phyloP scores from a whole-genome alignment of 345 rosid species.

The Acer yangbiense region DNA sequence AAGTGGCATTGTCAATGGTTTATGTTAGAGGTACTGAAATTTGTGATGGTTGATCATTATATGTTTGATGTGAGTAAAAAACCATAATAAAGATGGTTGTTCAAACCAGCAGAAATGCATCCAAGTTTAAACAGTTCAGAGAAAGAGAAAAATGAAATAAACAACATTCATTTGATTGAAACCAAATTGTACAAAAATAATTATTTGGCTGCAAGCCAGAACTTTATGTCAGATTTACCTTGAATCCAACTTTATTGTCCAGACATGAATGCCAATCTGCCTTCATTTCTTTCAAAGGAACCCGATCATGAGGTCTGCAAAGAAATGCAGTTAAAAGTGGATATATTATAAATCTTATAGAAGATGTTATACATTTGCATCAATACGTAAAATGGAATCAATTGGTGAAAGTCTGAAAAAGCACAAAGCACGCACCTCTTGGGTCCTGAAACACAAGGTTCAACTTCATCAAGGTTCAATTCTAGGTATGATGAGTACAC shows the following conservation, averaged over 20 bases:
- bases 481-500: constrained; percentile 83
- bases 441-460: constrained; percentile 97
- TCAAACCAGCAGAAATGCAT: not conserved
- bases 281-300: constrained; percentile 90
- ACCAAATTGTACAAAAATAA: constrained; percentile 6
- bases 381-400: constrained; percentile 1
- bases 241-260: constrained; percentile 86
- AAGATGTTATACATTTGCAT: constrained; percentile 2
- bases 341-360: not conserved
- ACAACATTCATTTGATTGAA: not conserved
- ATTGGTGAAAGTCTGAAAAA: not conserved
- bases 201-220: constrained; percentile 5
- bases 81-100: not conserved
- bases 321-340: constrained; percentile 20
- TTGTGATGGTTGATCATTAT: not conserved
- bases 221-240: constrained; percentile 45
- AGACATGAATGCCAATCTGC: constrained; percentile 99
- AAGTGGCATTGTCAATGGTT: not conserved
- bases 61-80: not conserved
- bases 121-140: not conserved
- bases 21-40: not conserved
- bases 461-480: constrained; percentile 75
- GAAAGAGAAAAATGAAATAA: not conserved
- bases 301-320: constrained; percentile 95
- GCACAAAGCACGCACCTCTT: constrained; percentile 60